A percentile compares a stretch with the other conserved stretches of the same genome.
These are phyloP conservation scores for Ramalina intermedia DNA, from an alignment of 495 filamentous ascomycete species.

Conservation along the genomic window DNA sequence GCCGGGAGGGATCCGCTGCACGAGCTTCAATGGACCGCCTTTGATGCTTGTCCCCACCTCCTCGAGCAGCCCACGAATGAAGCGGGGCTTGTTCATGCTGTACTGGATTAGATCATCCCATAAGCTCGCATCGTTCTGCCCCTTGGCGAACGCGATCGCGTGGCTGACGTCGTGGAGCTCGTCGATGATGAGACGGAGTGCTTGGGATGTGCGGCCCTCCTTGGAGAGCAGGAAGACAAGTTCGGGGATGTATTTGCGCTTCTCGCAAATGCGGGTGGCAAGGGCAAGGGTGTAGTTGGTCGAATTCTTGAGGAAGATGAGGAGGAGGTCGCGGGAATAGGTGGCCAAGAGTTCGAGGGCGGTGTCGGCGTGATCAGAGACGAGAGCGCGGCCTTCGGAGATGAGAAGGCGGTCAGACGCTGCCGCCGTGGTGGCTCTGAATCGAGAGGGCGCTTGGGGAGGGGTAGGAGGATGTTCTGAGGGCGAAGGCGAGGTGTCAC, in stretches of 20 bases:
- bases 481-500: conserved; percentile 37
- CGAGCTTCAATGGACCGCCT: conserved; percentile 65
- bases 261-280: conserved; percentile 68
- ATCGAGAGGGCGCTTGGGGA: conserved; percentile 4
- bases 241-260: conserved; percentile 64
- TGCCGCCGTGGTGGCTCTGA: background rate
- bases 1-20: conserved; percentile 80
- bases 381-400: conserved; percentile 48
- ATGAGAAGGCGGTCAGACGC: background rate
- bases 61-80: conserved; percentile 83
- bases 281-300: conserved; percentile 66
- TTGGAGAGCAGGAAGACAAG: conserved; percentile 89
- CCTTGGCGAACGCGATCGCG: conserved; percentile 86
- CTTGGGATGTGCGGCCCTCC: conserved; percentile 80
- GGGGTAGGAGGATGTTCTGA: conserved; percentile 7
- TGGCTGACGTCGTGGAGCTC: conserved; percentile 74
- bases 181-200: conserved; percentile 81
- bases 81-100: conserved; percentile 88
- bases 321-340: conserved; percentile 64
- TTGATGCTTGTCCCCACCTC: conserved; percentile 79
- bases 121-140: conserved; percentile 74
- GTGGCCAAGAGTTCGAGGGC: conserved; percentile 73
- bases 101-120: conserved; percentile 94
- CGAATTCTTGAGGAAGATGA: conserved; percentile 74
- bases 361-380: conserved; percentile 74